Base-by-base conservation (phyloP, 2,329 filamentous ascomycete genomes). In the Balansia obtecta region DNA sequence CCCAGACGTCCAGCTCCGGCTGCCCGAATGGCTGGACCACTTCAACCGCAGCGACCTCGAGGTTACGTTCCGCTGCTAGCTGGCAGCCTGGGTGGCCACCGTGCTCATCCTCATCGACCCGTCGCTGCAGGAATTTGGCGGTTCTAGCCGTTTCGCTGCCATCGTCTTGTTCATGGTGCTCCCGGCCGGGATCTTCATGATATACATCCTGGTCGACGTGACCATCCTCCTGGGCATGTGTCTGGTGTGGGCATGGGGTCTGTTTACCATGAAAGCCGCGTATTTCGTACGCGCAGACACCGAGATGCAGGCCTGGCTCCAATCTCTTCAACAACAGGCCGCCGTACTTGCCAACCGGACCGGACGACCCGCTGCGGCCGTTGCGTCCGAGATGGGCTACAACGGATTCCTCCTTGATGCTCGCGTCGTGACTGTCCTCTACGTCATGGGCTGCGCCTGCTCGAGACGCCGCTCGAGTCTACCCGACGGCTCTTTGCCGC, bases 191-290 rank as follows among this genome's bases (percentile, higher is more conserved):
- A 73, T 74, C 13, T 56, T 75, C 1, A 69, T 71, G 37, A 58
- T 75, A 39, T 71, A 71, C 52, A 54, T 76, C 2, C 60, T 76
- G 6, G 68, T 60, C 10, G 58, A 65, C 0, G 37, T 71, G 1
- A 68, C 73, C 0, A 59, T 75, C 4, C 58, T 75, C 3, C 12
- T 74, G 1, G 73, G 73, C 16, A 71, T 75, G 57, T 68, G 64
- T 33, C 56, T 73, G 0, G 72, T 67, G 4, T 75, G 73, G 72
- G 71, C 64, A 5, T 76, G 73, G 73, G 73, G 73, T 3, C 61
- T 73, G 2, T 60, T 75, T 44, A 61, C 66, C 0, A 75, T 73
- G 71, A 72, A 73, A 52, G 72, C 71, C 2, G 73, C 72, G 2
- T 52, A 67, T 9, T 69, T 71, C 1, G 65, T 67, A 2, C 61